Evolutionary conservation across 2,329 filamentous ascomycete genomes (phyloP), one percentile per base, ranked within the genome.

Genomic region (Colletotrichum karsti): DNA sequence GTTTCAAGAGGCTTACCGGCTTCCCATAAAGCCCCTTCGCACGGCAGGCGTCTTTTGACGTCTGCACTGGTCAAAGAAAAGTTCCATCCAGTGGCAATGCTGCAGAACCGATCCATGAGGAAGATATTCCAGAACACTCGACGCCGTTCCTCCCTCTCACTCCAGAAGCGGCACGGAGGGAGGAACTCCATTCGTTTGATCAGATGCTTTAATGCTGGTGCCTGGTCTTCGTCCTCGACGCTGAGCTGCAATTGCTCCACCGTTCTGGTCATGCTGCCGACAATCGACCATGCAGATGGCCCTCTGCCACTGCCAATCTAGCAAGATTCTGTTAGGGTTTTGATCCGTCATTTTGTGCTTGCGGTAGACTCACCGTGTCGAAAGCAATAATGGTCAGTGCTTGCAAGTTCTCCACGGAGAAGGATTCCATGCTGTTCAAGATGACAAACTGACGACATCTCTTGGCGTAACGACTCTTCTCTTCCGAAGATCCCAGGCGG

Each of bases 41-140:
- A 78, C 3, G 81, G 81, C 1, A 83, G 70, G 24, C 80, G 75
- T 5, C 79, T 72, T 8, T 76, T 75, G 12, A 81, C 77, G 67
- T 81, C 80, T 13, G 76, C 75, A 13, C 73, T 74, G 2, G 78
- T 80, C 1, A 82, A 70, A 24, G 74, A 77, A 3, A 75, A 73
- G 61, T 79, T 80, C 77, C 77, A 81, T 7, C 80, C 80, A 4
- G 79, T 82, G 12, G 75, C 75, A 13, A 82, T 79, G 74, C 73
- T 73, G 71, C 76, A 79, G 74, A 84, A 83, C 7, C 80, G 73
- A 39, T 83, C 80, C 64, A 82, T 73, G 3, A 78, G 70, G 65
- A 82, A 82, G 4, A 81, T 75, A 12, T 77, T 80, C 81, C 81
- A 82, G 60, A 82, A 83, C 3, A 83, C 76, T 1, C 80, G 71